phyloP scores from a whole-genome alignment of 176 grass and related monocot species.

The Phoenix roebelenii region DNA sequence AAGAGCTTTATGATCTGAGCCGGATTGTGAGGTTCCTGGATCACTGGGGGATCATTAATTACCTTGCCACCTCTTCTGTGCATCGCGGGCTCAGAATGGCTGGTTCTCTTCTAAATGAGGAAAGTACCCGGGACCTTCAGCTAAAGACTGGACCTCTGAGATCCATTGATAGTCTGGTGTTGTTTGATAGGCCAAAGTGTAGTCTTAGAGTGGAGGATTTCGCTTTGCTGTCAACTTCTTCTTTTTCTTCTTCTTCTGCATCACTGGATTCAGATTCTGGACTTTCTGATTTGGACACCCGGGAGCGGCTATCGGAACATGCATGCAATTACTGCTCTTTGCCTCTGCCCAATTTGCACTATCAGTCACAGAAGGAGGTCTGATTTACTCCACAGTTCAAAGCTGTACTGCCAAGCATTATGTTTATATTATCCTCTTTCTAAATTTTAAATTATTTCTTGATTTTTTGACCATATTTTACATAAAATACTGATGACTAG shows the following conservation, averaged over 20 bases:
- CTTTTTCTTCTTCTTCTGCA: slow-evolving; percentile 20
- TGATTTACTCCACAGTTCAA: neutral
- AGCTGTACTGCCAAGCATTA: too few species aligned
- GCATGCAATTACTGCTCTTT: slow-evolving; percentile 63
- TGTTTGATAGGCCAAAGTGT: slow-evolving; percentile 91
- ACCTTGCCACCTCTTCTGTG: slow-evolving; percentile 56
- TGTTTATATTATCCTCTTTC: too few species aligned
- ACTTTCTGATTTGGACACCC: slow-evolving; percentile 65
- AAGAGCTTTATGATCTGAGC: slow-evolving; percentile 77
- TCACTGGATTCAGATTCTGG: slow-evolving; percentile 31
- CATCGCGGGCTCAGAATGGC: slow-evolving; percentile 58
- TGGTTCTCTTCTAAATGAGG: slow-evolving; percentile 63
- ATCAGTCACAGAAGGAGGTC: slow-evolving; percentile 88
- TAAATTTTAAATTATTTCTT: too few species aligned
- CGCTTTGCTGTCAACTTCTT: slow-evolving; percentile 27
- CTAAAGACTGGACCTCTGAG: slow-evolving; percentile 61
- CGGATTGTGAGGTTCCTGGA: slow-evolving; percentile 87
- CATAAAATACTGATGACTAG: too few species aligned
- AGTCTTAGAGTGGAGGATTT: slow-evolving; percentile 48
- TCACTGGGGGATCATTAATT: slow-evolving; percentile 93
- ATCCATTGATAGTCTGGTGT: slow-evolving; percentile 83
- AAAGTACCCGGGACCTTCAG: slow-evolving; percentile 49
- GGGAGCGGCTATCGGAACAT: slow-evolving; percentile 53
- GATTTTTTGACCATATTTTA: too few species aligned
- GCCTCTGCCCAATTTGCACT: slow-evolving; percentile 52